Percentiles rank a stretch among this genome's conserved stretches.
phyloP scores from a whole-genome alignment of 805 yeast species.

The Komagataella mondaviorum region DNA sequence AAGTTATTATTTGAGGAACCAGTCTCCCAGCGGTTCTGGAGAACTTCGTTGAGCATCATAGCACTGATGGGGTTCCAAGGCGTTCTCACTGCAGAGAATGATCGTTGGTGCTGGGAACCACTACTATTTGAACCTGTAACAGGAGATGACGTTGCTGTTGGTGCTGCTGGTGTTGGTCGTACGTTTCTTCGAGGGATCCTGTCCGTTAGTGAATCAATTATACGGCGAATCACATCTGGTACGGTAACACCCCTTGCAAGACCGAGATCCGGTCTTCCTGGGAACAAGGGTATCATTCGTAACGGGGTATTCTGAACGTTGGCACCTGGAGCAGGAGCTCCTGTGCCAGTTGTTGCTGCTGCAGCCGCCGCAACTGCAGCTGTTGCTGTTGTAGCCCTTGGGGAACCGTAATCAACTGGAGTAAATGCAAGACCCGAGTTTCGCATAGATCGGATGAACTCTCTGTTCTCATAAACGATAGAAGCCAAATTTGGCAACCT shows the following conservation, averaged over 20 bases:
- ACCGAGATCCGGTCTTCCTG: background rate
- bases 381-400: background rate
- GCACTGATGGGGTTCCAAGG: background rate
- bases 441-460: slow-evolving; percentile 3
- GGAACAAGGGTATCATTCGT: background rate
- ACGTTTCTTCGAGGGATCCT: background rate
- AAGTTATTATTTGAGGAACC: background rate
- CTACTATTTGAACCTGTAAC: background rate
- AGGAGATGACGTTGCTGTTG: background rate
- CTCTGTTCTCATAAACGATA: slow-evolving; percentile 17
- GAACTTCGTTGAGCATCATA: slow-evolving; percentile 3
- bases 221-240: background rate
- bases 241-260: background rate
- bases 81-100: background rate
- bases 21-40: slow-evolving; percentile 4
- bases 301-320: background rate
- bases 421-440: background rate
- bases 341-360: background rate
- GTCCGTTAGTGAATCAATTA: background rate
- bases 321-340: background rate
- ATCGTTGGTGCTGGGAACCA: background rate
- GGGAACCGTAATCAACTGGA: background rate
- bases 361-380: background rate
- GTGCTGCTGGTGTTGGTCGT: background rate
- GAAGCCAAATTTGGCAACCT: slow-evolving; percentile 21